Evolutionary conservation across 2,329 filamentous ascomycete genomes (phyloP).

Genomic region (Rugonectria rugulosa): DNA sequence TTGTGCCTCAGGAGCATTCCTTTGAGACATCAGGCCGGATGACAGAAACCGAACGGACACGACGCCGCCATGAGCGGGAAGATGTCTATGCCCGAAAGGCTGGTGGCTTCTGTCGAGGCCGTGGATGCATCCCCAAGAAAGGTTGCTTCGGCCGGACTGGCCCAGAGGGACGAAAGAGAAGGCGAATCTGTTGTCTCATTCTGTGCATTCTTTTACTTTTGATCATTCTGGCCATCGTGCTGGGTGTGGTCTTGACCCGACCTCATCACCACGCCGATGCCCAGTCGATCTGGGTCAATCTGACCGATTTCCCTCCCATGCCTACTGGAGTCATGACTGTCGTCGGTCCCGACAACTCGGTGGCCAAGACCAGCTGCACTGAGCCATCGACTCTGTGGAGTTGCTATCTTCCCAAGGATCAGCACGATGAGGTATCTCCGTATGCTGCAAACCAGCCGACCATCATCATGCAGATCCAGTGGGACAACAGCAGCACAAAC

Average conservation of each 20-base stretch:
- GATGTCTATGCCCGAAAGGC: constrained; percentile 64
- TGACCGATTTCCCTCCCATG: constrained; percentile 86
- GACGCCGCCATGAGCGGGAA: constrained; percentile 69
- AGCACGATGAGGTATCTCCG: constrained; percentile 69
- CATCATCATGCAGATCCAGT: constrained; percentile 81
- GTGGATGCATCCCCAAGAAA: constrained; percentile 67
- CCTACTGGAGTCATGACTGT: constrained; percentile 85
- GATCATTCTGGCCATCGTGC: constrained; percentile 63
- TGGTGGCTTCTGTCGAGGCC: constrained; percentile 71
- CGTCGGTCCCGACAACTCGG: constrained; percentile 72
- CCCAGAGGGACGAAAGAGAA: constrained; percentile 68
- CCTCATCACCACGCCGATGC: constrained; percentile 32
- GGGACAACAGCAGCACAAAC: constrained; percentile 66
- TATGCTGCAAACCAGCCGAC: constrained; percentile 75
- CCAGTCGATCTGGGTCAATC: constrained; percentile 76
- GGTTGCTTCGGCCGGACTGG: constrained; percentile 71
- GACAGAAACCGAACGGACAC: constrained; percentile 58
- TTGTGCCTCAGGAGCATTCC: constrained; percentile 54
- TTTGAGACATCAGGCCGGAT: constrained; percentile 49
- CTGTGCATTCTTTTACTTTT: constrained; percentile 59
- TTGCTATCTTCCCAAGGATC: constrained; percentile 81
- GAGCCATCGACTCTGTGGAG: constrained; percentile 81
- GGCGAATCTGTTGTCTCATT: constrained; percentile 66
- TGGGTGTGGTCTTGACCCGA: constrained; percentile 63
- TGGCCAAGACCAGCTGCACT: constrained; percentile 74